These are phyloP conservation scores for Sclerotinia borealis DNA, from an alignment of 2,329 filamentous ascomycete genomes.

Conservation along the genomic window DNA sequence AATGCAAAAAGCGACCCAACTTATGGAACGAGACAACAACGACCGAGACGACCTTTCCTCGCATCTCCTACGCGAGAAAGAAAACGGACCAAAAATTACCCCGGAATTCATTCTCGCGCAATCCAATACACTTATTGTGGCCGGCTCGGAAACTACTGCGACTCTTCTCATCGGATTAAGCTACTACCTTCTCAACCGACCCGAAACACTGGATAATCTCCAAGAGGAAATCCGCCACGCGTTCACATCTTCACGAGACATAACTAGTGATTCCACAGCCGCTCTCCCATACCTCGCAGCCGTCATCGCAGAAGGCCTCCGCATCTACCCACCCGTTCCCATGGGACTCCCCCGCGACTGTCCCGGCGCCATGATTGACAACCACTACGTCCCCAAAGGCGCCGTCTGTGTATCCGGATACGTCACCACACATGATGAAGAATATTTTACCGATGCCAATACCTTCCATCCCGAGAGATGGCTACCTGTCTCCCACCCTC, in stretches of 20 bases:
- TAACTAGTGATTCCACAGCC: slow-evolving; percentile 4
- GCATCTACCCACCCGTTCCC: slow-evolving; percentile 7
- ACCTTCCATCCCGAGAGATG: slow-evolving; percentile 8
- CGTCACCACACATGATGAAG: neutral
- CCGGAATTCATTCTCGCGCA: slow-evolving; percentile 1
- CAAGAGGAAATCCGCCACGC: neutral
- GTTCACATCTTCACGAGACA: neutral
- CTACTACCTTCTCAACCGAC: slow-evolving; percentile 3
- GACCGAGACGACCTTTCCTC: slow-evolving; percentile 12
- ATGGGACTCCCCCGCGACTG: slow-evolving; percentile 3
- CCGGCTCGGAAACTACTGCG: slow-evolving; percentile 7
- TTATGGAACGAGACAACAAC: slow-evolving; percentile 3
- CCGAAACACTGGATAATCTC: neutral
- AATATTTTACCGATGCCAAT: neutral
- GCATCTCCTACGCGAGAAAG: slow-evolving; percentile 1
- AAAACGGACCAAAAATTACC: slow-evolving; percentile 9
- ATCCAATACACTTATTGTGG: slow-evolving; percentile 5
- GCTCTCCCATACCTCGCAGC: slow-evolving; percentile 2
- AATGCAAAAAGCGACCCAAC: slow-evolving; percentile 7
- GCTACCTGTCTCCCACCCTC: neutral
- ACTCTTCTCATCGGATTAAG: neutral
- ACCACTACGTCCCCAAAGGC: neutral
- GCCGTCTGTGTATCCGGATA: neutral
- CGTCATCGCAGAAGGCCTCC: slow-evolving; percentile 12
- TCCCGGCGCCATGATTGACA: slow-evolving; percentile 5